Percentiles rank a stretch among this genome's conserved stretches.
These are phyloP conservation scores for Luffa acutangula DNA, from an alignment of 306 rosid genomes.

Conservation along the genomic window DNA sequence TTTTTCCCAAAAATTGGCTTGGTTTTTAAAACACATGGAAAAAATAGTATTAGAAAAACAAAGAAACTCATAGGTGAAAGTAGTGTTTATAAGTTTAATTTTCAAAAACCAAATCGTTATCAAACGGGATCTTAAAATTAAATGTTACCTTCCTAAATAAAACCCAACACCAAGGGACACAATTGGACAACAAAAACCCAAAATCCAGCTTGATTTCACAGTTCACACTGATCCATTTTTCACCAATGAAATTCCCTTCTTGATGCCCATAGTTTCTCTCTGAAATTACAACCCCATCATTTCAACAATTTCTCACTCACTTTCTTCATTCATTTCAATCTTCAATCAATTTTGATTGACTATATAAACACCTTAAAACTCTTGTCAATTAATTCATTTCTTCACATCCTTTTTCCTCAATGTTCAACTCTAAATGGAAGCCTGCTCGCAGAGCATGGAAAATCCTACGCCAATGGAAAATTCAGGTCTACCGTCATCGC, in stretches of 20 bases:
- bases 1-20: no score
- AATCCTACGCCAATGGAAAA: neutral
- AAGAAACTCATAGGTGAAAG: no score
- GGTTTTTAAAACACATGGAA: no score
- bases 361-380: neutral
- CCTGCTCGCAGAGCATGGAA: neutral
- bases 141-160: no score
- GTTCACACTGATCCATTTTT: neutral
- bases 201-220: neutral
- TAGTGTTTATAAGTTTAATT: no score
- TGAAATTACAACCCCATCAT: neutral
- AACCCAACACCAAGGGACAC: no score
- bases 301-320: neutral
- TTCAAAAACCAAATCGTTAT: no score
- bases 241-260: neutral
- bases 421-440: neutral
- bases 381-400: neutral
- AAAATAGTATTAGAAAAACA: no score
- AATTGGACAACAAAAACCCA: no score
- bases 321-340: neutral
- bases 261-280: neutral
- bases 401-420: neutral
- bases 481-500: neutral
- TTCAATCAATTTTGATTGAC: neutral
- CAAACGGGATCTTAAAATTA: no score